Evolutionary conservation across 2,329 filamentous ascomycete genomes (phyloP), one percentile per base, ranked within the genome.

Genomic region (Tolypocladium endophyticum): DNA sequence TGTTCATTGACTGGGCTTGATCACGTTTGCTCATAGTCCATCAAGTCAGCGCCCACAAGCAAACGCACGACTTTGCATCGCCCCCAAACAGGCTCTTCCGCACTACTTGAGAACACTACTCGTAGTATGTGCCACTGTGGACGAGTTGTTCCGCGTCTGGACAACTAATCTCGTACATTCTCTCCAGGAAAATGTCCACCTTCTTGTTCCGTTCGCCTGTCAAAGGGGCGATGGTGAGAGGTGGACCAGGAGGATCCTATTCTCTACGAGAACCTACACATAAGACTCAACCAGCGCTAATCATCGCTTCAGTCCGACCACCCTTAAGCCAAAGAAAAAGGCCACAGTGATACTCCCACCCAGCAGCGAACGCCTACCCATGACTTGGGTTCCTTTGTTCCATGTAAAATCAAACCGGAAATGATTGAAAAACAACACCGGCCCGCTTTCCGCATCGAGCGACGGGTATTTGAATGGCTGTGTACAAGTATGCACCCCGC

Each of bases 351-450:
- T 56, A 35, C 8, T 35, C 20, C 30, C 3, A 6, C 50, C 20
- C 20, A 6, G 41, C 52, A 56, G 14, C 52, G n/a, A 60, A 60
- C 59, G 58, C 60, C 60, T 39, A 43, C 36, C 36, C 23, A 18
- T 58, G 45, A 53, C 14, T 39, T 38, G 41, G 14, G 14, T 36
- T 4, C 53, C 53, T 18, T 20, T 33, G n/a, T 45, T 25, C 45
- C 35, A 20, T 58, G 33, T 30, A 39, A 58, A 33, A 39, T 52
- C 25, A 39, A 52, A 6, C 53, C 36, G 45, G 18, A 41, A 47
- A n/a, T 54, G 50, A 36, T 12, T n/a, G 7, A 23, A 23, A 23
- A 20, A 23, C 30, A 36, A 54, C 5, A 23, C 30, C 30, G 35
- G 50, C 50, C 50, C 50, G 50, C 50, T 33, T 35, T 54, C 35